Conservation (phyloP, 73 alveolate species). For the Paramecium primaurelia region DNA sequence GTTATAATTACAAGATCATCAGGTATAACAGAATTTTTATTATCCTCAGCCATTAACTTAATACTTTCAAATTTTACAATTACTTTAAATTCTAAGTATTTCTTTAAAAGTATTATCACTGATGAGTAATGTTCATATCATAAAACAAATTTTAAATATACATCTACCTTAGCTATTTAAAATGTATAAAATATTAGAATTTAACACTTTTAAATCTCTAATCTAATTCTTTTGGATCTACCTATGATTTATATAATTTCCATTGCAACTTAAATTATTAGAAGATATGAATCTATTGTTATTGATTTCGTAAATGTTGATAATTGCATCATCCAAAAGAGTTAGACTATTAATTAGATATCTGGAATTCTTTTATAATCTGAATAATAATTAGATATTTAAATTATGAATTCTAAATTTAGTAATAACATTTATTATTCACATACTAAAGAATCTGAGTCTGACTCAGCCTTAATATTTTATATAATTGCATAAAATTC, state of each 20-base stretch:
- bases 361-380: background rate
- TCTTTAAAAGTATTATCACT: background rate
- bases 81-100: background rate
- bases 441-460: background rate
- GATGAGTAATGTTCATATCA: background rate
- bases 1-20: background rate
- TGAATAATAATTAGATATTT: background rate
- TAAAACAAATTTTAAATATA: background rate
- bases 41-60: background rate
- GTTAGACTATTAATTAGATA: background rate
- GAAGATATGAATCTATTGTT: background rate
- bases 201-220: background rate
- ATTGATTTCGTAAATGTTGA: background rate
- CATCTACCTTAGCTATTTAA: background rate
- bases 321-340: background rate
- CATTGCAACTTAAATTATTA: background rate
- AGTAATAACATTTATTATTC: background rate
- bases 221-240: background rate
- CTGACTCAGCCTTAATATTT: background rate
- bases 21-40: background rate
- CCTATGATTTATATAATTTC: background rate
- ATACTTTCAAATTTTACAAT: background rate
- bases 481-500: background rate
- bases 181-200: background rate
- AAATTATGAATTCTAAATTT: background rate